Evolutionary conservation across 495 filamentous ascomycete species (phyloP).

Genomic region (Xylaria bambusicola): DNA sequence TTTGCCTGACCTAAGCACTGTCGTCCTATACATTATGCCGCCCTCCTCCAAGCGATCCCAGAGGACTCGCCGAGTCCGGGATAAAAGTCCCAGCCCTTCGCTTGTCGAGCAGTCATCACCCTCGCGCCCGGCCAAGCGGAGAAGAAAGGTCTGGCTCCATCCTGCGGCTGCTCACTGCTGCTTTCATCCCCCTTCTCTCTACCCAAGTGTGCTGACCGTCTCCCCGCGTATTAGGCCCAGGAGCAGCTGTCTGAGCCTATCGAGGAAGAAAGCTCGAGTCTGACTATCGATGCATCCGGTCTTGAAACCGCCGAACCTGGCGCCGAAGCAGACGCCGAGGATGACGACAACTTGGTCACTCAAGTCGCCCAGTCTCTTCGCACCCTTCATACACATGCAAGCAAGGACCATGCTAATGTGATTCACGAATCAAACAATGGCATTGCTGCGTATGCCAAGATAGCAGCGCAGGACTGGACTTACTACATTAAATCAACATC

Average conservation of each 20-base stretch:
- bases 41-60: conserved; percentile 46
- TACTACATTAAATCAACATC: conserved; percentile 82
- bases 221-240: conserved; percentile 31
- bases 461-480: conserved; percentile 90
- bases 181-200: conserved; percentile 25
- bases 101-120: conserved; percentile 60
- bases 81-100: conserved; percentile 36
- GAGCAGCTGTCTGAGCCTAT: conserved; percentile 34
- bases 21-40: conserved; percentile 38
- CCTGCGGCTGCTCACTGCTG: neutral
- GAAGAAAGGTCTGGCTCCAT: conserved; percentile 63
- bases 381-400: conserved; percentile 61
- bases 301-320: conserved; percentile 36
- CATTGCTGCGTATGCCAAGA: conserved; percentile 89
- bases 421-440: conserved; percentile 73
- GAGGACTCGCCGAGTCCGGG: conserved; percentile 42
- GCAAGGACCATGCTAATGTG: conserved; percentile 70
- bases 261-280: conserved; percentile 46
- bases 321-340: conserved; percentile 30
- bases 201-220: conserved; percentile 18
- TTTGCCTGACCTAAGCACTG: conserved; percentile 2
- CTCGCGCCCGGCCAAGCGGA: conserved; percentile 69
- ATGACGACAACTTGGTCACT: conserved; percentile 68
- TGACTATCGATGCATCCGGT: conserved; percentile 49
- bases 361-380: conserved; percentile 70